Evolutionary conservation across 352 stramenopile species (phyloP), one percentile per base, ranked within the genome.

Genomic region (Globisporangium emineosum): DNA sequence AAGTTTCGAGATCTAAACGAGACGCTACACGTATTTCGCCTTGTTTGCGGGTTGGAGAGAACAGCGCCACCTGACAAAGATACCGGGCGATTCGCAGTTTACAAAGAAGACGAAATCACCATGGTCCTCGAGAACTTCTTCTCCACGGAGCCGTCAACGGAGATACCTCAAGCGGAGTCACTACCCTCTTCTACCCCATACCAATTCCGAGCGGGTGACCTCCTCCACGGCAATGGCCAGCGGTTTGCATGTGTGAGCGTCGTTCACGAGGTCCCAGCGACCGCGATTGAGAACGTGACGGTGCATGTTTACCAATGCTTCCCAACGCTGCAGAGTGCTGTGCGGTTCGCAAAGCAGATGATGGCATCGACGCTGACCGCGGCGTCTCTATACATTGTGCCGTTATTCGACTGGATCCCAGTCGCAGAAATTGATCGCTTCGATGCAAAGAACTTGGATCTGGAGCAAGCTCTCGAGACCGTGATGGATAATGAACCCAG

Each of bases 291-390:
- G 52, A 72, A 77, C 33, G 77, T 91, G 9, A 66, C 68, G 17
- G 73, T 94, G 12, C 78, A 91, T 55, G 86, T 94, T 10, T 93
- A 91, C 45, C 86, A 94, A 57, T 91, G 81, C 56, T 91, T 91
- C 29, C 84, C 86, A 13, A 93, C 86, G 29, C 78, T 78, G 0
- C 86, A 93, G 67, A 94, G 86, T 35, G 83, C 86, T 3, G 71
- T 89, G 60, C 81, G 86, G 5, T 92, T 93, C 56, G 82, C 82
- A 23, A 75, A 77, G 53, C 80, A 91, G 62, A 81, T 86, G 43
- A 68, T 67, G 1, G 29, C 68, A n/a, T 70, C 75, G 3, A 74
- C 80, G 23, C 69, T 92, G 35, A 70, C 79, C 30, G 70, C 74
- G 3, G 63, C 73, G 25, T 58, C 75, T 2, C 64, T 92, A 42